These are phyloP conservation scores for Santalum album DNA, from an alignment of 164 flowering plant genomes.

Conservation along the genomic window DNA sequence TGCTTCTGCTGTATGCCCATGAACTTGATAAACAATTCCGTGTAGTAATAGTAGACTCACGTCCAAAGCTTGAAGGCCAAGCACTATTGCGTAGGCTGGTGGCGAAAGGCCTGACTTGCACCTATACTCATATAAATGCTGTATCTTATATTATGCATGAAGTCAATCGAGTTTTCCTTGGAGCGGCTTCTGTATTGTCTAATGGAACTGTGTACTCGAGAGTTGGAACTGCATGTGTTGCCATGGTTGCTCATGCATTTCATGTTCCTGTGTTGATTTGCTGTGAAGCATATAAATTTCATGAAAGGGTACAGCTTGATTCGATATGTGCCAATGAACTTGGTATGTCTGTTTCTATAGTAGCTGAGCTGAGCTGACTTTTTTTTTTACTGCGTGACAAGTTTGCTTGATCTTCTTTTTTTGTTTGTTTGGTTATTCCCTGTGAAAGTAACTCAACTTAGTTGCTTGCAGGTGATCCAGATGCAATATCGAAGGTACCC, in stretches of 20 bases:
- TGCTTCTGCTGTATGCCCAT: slow-evolving; percentile 74
- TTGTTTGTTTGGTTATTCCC: too few relatives aligned
- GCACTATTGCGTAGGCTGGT: slow-evolving; percentile 68
- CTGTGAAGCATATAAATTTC: slow-evolving; percentile 40
- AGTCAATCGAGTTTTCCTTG: slow-evolving; percentile 26
- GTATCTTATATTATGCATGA: slow-evolving; percentile 7
- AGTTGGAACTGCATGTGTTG: slow-evolving; percentile 33
- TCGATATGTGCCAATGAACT: slow-evolving; percentile 33
- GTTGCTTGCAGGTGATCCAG: slow-evolving; percentile 20
- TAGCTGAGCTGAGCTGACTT: not conserved
- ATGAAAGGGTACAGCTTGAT: slow-evolving; percentile 34
- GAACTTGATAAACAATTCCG: slow-evolving; percentile 80
- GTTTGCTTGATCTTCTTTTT: too few relatives aligned
- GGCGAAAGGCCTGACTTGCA: slow-evolving; percentile 66
- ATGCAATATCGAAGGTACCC: slow-evolving; percentile 18
- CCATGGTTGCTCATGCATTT: slow-evolving; percentile 35
- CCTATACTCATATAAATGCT: slow-evolving; percentile 61
- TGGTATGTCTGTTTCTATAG: slow-evolving; percentile 10
- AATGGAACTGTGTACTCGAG: slow-evolving; percentile 36
- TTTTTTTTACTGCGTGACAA: too few relatives aligned
- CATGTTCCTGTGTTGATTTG: slow-evolving; percentile 28
- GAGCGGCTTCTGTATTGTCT: slow-evolving; percentile 28
- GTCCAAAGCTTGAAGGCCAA: slow-evolving; percentile 88
- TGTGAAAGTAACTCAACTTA: not conserved
- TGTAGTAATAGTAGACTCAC: slow-evolving; percentile 84